Base-by-base conservation (phyloP, 2,329 filamentous ascomycete species). In the Mycocentrospora acerina region DNA sequence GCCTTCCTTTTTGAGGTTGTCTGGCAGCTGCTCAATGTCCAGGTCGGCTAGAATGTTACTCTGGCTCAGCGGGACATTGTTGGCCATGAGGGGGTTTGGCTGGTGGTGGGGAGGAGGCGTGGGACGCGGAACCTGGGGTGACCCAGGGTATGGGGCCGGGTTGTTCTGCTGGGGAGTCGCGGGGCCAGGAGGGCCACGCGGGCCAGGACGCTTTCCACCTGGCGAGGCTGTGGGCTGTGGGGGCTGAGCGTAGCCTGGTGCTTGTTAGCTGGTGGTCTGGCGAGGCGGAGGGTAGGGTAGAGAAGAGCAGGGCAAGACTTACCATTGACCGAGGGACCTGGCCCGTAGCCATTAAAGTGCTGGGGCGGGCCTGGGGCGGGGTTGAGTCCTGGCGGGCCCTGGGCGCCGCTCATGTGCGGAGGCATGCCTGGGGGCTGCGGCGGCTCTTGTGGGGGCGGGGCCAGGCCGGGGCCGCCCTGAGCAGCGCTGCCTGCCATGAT, bases 141-240 rank as follows among this genome's bases (percentile, higher is more conserved):
- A 95, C 49, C 90, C 88, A 25, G 88, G 85, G 64, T 95, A 95
- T 17, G 90, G 86, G 42, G 90, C 85, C 38, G 87, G 85, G 41
- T 87, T 89, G 70, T 88, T 90, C 69, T 95, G 89, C 71, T 96
- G 90, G 45, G 91, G 90, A 46, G 93, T 96, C 18, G 90, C 87
- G 44, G 90, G 89, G 29, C 50, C 46, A 19, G 76, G 77, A 37
- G 75, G 77, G 38, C 76, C 76, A 43, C 83, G 83, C 29, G 86
- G 80, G 29, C 83, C 80, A 16, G 84, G 79, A 59, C 85, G 80
- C 69, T 89, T 88, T 48, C 82, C 83, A 4, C 90, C 91, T 16
- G 91, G 91, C 42, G 90, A 95, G 33, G 88, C 86, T 24, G 88
- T 91, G 45, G 85, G 85, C 67, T 84, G 88, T 32, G 90, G 90